Percentiles rank a stretch among this genome's conserved stretches.
Conservation (phyloP, 2,329 filamentous ascomycete genomes). For the Sporothrix pallida region DNA sequence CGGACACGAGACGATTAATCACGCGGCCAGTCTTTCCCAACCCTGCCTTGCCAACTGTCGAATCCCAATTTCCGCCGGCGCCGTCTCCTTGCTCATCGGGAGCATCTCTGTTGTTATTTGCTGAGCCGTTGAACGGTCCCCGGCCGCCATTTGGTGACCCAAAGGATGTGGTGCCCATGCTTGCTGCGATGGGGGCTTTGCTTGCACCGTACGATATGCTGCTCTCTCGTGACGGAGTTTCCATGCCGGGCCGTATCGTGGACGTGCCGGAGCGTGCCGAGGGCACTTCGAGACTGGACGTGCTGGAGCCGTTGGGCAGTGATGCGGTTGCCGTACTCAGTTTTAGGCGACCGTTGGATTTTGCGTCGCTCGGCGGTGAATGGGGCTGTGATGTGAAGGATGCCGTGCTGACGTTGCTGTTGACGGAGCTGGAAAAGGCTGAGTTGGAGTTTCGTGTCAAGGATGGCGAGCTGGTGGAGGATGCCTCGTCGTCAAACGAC, state of each 20-base stretch:
- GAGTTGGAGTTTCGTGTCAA: constrained; percentile 49
- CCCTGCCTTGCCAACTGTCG: constrained; percentile 71
- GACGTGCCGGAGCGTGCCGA: constrained; percentile 10
- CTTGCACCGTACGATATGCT: constrained; percentile 33
- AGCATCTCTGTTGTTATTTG: background rate
- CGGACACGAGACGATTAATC: constrained; percentile 80
- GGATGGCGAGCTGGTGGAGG: constrained; percentile 48
- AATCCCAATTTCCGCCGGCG: constrained; percentile 58
- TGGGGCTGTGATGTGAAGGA: constrained; percentile 50
- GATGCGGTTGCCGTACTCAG: constrained; percentile 38
- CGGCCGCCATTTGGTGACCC: constrained; percentile 20
- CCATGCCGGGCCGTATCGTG: constrained; percentile 35
- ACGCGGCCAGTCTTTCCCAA: constrained; percentile 77
- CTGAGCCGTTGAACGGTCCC: background rate
- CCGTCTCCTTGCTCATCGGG: constrained; percentile 42
- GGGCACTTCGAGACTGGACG: constrained; percentile 26
- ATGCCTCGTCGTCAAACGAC: constrained; percentile 52
- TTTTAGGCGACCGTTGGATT: constrained; percentile 49
- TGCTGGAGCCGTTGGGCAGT: constrained; percentile 1
- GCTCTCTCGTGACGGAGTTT: constrained; percentile 41
- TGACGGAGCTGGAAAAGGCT: constrained; percentile 61
- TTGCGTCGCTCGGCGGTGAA: constrained; percentile 39
- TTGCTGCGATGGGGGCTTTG: constrained; percentile 16
- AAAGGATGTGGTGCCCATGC: constrained; percentile 9
- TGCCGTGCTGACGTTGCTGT: constrained; percentile 58